Evolutionary conservation across 306 rosid species (phyloP), one percentile per base, ranked within the genome.

Genomic region (Carpinus fangiana): DNA sequence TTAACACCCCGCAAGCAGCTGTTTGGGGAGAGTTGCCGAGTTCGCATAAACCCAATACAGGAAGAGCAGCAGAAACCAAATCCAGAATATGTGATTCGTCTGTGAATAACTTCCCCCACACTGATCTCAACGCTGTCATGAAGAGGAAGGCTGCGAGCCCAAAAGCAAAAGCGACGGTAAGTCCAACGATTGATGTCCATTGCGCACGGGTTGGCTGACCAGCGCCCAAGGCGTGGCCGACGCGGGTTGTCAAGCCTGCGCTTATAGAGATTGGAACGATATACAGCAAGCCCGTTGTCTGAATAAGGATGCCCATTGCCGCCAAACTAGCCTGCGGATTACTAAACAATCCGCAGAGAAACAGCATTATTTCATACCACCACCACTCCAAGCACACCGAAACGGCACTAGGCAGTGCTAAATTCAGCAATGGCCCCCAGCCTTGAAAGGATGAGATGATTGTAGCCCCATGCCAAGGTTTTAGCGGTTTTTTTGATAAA

Each of bases 221-320:
- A 0, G 97, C 92, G 7, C 98, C 98, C 55, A 94, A 36, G 0
- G 97, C 83, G n/a, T 87, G 91, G 2, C 98, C 98, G 0, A 92
- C 86, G 36, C 98, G 83, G 0, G 97, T 92, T 0, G 98, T 85
- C 64, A 95, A 36, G 21, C 89, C 94, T 0, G 64, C 51, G 34
- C 93, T 88, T 4, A 95, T 41, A 0, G 98, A 91, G 59, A 73
- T 88, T 1, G 98, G 98, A 59, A 95, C 81, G 8, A 86, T 85
- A 26, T 92, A 95, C n/a, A 95, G 73, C 66, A 92, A 70, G 3
- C 98, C 97, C 0, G 91, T 90, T 59, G 98, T 92, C 74, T 92
- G 98, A 57, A 95, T 90, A 4, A 95, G 94, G 43, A 95, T 95
- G 0, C 98, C 98, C 98, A 95, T 95, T 0, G 98, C 90, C 0